Conservation (phyloP, 1,284 basidiomycete genomes). For the Ustilago tritici region DNA sequence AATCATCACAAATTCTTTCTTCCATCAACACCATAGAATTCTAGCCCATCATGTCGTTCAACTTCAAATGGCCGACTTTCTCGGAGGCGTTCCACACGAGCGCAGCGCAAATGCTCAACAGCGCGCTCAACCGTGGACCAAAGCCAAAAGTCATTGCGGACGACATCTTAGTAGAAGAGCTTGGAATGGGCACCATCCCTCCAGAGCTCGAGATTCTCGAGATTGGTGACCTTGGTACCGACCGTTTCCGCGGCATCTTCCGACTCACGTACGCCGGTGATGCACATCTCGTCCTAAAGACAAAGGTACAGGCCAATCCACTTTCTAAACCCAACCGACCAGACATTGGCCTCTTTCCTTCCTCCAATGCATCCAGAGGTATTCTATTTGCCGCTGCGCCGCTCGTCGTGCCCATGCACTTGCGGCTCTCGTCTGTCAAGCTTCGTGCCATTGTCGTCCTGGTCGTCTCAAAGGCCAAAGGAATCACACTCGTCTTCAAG, state of each 20-base stretch:
- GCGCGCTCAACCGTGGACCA: slow-evolving; percentile 70
- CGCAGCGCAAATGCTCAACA: slow-evolving; percentile 63
- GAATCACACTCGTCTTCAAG: slow-evolving; percentile 99
- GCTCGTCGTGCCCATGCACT: slow-evolving; percentile 87
- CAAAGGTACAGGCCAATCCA: slow-evolving; percentile 96
- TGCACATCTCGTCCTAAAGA: slow-evolving; percentile 93
- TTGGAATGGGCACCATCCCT: slow-evolving; percentile 98
- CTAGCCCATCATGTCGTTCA: slow-evolving; percentile 84
- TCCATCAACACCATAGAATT: background rate
- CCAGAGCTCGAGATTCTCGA: slow-evolving; percentile 97
- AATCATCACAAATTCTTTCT: background rate
- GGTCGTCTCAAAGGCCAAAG: slow-evolving; percentile 93
- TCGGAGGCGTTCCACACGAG: slow-evolving; percentile 74
- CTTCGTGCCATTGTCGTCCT: slow-evolving; percentile 96
- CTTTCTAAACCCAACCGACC: slow-evolving; percentile 74
- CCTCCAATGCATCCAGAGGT: slow-evolving; percentile 57
- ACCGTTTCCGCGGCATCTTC: slow-evolving; percentile 97
- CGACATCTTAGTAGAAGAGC: slow-evolving; percentile 94
- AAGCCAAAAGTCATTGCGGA: slow-evolving; percentile 98
- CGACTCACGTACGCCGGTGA: slow-evolving; percentile 94
- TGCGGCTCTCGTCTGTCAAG: slow-evolving; percentile 92
- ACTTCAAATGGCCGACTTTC: slow-evolving; percentile 95
- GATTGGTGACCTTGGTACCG: slow-evolving; percentile 93
- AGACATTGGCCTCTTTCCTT: slow-evolving; percentile 56
- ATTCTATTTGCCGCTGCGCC: slow-evolving; percentile 68